phyloP scores from a whole-genome alignment of 345 rosid genomes.

The Bruguiera parviflora region DNA sequence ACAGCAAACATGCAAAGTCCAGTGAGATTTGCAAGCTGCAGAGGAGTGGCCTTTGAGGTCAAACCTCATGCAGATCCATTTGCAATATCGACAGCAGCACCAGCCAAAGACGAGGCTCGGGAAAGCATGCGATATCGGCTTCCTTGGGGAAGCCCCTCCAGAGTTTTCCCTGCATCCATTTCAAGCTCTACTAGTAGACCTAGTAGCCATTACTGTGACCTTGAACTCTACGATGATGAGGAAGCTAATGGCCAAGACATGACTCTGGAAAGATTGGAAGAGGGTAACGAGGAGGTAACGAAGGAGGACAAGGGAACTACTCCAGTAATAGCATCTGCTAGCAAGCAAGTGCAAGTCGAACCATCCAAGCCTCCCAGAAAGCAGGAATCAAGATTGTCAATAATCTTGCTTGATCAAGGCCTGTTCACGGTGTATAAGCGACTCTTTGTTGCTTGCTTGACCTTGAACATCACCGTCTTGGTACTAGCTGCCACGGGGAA shows the following conservation, averaged over 20 bases:
- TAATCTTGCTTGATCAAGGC: conserved; percentile 82
- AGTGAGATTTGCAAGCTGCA: conserved; percentile 62
- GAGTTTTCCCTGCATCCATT: conserved; percentile 39
- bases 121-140: conserved; percentile 24
- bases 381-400: conserved; percentile 51
- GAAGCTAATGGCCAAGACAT: neutral
- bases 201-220: conserved; percentile 76
- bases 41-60: conserved; percentile 67
- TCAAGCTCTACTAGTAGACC: conserved; percentile 43
- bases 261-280: conserved; percentile 32
- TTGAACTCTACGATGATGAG: conserved; percentile 32
- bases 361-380: conserved; percentile 39
- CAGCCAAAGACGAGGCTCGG: neutral
- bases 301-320: conserved; percentile 13
- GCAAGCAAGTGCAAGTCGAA: conserved; percentile 28
- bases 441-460: conserved; percentile 47
- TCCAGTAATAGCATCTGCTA: conserved; percentile 17
- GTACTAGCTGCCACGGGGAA: conserved; percentile 57
- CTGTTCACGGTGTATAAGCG: conserved; percentile 72
- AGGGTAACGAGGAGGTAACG: conserved; percentile 27
- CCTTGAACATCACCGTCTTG: conserved; percentile 47
- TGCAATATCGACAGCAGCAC: conserved; percentile 12
- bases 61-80: conserved; percentile 54
- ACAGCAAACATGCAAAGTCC: conserved; percentile 31
- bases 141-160: conserved; percentile 44